These are phyloP conservation scores for Kodamaea restingae DNA, from an alignment of 805 yeast species.

Conservation along the genomic window DNA sequence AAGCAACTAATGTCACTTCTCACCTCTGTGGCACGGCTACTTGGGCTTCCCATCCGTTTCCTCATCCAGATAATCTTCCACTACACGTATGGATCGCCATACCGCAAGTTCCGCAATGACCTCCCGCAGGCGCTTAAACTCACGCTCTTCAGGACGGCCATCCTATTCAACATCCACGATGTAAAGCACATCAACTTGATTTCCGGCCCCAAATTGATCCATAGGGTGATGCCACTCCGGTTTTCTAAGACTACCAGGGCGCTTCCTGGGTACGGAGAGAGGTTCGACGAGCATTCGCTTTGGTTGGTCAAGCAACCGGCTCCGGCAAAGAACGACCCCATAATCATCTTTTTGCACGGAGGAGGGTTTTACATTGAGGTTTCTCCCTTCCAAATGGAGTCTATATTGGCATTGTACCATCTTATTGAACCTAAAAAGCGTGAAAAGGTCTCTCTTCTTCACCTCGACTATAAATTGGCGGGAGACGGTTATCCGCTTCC, in stretches of 20 bases:
- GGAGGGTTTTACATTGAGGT: conserved; percentile 37
- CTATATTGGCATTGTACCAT: conserved; percentile 25
- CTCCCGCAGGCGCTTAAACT: conserved; percentile 14
- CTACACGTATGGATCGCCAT: conserved; percentile 15
- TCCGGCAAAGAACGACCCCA: conserved; percentile 23
- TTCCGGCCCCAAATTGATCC: conserved; percentile 12
- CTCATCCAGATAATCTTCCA: conserved; percentile 11
- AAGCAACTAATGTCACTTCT: conserved; percentile 8
- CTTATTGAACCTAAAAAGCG: conserved; percentile 23
- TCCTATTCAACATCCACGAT: conserved; percentile 15
- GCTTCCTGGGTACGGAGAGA: conserved; percentile 31
- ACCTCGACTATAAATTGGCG: conserved; percentile 26
- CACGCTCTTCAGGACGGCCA: conserved; percentile 13
- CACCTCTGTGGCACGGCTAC: conserved; percentile 4
- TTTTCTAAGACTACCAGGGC: conserved; percentile 1
- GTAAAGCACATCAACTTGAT: conserved; percentile 10
- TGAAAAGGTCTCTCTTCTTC: conserved; percentile 17
- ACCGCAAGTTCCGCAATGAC: conserved; percentile 13
- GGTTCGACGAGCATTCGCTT: conserved; percentile 25
- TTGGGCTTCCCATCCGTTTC: conserved; percentile 15
- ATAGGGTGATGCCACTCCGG: conserved; percentile 9
- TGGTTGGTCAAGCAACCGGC: conserved; percentile 33
- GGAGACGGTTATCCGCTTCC: conserved; percentile 30
- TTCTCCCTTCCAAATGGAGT: conserved; percentile 27
- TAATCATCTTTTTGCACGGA: conserved; percentile 36